Conservation (phyloP, 1,284 basidiomycete genomes). For the Cutaneotrichosporon daszewskae region DNA sequence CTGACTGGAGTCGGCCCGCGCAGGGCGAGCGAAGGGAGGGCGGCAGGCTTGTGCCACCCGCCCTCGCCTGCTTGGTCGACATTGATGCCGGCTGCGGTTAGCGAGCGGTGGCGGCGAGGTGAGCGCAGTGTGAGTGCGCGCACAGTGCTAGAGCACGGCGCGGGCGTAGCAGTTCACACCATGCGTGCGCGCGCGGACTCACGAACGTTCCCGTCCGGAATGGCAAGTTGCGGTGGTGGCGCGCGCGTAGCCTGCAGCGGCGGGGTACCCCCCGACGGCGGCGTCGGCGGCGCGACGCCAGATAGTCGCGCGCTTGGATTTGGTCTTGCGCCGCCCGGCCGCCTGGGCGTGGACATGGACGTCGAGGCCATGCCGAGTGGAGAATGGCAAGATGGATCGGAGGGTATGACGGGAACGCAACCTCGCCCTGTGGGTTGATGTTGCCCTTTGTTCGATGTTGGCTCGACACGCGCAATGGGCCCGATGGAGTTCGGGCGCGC, state of each 20-base stretch:
- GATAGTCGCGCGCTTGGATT: slow-evolving; percentile 11
- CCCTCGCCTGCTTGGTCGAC: slow-evolving; percentile 42
- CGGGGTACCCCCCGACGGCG: no score
- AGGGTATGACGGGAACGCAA: no score
- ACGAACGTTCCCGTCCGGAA: slow-evolving; percentile 47
- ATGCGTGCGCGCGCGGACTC: slow-evolving; percentile 23
- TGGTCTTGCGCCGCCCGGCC: slow-evolving; percentile 17
- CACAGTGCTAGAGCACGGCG: no score
- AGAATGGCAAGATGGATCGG: background rate
- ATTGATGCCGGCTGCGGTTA: slow-evolving; percentile 35
- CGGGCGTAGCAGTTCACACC: no score
- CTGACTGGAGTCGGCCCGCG: slow-evolving; percentile 11
- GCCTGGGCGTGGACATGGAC: slow-evolving; percentile 9
- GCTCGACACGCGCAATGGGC: no score
- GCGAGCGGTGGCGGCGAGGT: background rate
- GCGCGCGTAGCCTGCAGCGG: background rate
- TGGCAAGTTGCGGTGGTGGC: slow-evolving; percentile 31
- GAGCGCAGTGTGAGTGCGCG: no score
- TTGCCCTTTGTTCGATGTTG: no score
- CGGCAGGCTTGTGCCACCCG: slow-evolving; percentile 36
- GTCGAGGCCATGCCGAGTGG: slow-evolving; percentile 1
- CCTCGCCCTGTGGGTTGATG: no score
- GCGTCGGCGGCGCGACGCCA: no score
- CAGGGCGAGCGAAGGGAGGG: slow-evolving; percentile 31
- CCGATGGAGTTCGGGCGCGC: background rate